phyloP scores from a whole-genome alignment of 2,329 filamentous ascomycete species.

The Colletotrichum caudatum region DNA sequence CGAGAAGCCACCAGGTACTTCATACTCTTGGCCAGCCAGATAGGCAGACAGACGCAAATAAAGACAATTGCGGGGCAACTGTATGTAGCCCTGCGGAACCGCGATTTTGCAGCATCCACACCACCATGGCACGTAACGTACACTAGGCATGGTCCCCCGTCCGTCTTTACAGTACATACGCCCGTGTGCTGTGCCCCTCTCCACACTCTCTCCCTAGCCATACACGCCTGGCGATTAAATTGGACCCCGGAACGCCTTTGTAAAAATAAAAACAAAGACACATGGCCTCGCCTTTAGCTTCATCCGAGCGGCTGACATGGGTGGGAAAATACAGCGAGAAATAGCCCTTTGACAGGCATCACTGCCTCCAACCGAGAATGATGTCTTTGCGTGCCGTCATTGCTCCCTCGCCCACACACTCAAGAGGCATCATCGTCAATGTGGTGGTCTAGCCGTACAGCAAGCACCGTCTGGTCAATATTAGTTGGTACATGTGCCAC shows the following conservation, averaged over 20 bases:
- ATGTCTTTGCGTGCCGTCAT: background rate
- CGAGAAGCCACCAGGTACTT: constrained; percentile 6
- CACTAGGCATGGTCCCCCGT: constrained; percentile 10
- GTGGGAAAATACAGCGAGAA: constrained; percentile 28
- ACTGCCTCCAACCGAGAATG: background rate
- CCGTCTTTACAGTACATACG: constrained; percentile 9
- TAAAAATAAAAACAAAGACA: background rate
- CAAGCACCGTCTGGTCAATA: too few relatives aligned
- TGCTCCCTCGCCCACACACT: background rate
- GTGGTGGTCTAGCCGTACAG: background rate
- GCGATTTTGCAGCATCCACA: background rate
- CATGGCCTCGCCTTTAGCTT: background rate
- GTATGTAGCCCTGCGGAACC: background rate
- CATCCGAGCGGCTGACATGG: background rate
- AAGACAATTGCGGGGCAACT: background rate
- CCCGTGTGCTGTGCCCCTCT: constrained; percentile 33
- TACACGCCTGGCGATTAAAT: constrained; percentile 29
- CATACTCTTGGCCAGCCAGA: too few relatives aligned
- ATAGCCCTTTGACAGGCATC: constrained; percentile 29
- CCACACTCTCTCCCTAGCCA: background rate
- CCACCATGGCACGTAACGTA: background rate
- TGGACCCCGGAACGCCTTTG: constrained; percentile 5
- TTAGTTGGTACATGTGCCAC: too few relatives aligned
- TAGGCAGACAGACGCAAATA: background rate
- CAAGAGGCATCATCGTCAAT: background rate